Evolutionary conservation across 768 basidiomycete genomes (phyloP), one percentile per base, ranked within the genome.

Genomic region (Auriscalpium microsporum): DNA sequence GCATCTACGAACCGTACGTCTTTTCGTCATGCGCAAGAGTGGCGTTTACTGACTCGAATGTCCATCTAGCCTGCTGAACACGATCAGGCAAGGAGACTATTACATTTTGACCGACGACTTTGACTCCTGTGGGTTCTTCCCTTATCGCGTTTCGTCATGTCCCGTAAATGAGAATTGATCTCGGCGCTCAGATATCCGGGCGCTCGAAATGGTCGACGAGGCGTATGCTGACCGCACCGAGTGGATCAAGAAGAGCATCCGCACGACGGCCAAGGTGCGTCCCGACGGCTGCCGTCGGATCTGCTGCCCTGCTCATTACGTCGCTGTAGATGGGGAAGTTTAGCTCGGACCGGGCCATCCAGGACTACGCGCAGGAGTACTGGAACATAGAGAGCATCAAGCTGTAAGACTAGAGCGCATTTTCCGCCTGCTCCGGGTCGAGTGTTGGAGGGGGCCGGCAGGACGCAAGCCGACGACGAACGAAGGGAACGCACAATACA

Each of bases 91-190:
- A 63, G 78, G 79, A 45, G 88, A 93, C 60, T 81, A 86, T 68
- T 90, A 90, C 68, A 76, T 93, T 50, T 67, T 95, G 55, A 83
- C 90, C 0, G 94, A 98, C 66, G 94, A 98, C 73, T 98, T 97
- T 65, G 89, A 93, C 60, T 93, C 91, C 9, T 95, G 84, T 93
- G 50, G 58, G 84, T 73, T 10, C 8, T 40, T 19, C 1, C 9
- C 4, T 21, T 34, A 33, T 4, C 38, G 45, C 49, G 16, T 61
- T 14, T 37, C 17, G 10, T 23, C 34, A 19, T n/a, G 46, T 52
- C 11, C 40, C 40, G 40, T 46, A 48, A 6, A 23, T 34, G 16
- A 13, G 35, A n/a, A 45, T 48, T 14, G 19, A 10, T 50, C 14
- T 13, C 34, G 19, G 1, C 28, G 34, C 38, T 34, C 62, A 87